A percentile compares a stretch with the other conserved stretches of the same genome.
phyloP scores from a whole-genome alignment of 129 eudicot species.

The Kitagawia praeruptora region DNA sequence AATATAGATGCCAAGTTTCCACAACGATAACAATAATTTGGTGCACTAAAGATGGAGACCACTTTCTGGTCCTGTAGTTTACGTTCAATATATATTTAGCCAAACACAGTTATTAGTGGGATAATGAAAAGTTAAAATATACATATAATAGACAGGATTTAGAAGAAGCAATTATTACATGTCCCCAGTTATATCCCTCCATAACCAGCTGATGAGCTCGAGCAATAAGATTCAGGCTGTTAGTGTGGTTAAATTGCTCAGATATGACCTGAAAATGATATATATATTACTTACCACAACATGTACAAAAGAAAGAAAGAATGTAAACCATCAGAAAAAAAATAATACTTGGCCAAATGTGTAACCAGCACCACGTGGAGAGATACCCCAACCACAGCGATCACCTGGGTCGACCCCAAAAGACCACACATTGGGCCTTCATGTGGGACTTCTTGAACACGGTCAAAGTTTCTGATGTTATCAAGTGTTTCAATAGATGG shows the following conservation, averaged over 20 bases:
- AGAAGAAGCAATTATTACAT: slow-evolving; percentile 30
- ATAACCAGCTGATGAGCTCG: slow-evolving; percentile 97
- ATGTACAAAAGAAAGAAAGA: not conserved
- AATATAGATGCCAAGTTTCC: slow-evolving; percentile 97
- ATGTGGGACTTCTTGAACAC: slow-evolving; percentile 98
- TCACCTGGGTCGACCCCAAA: slow-evolving; percentile 98
- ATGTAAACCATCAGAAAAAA: not conserved
- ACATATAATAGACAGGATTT: not conserved
- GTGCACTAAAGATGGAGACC: slow-evolving; percentile 93
- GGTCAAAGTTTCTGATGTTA: slow-evolving; percentile 79
- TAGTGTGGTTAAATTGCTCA: slow-evolving; percentile 88
- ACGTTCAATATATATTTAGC: slow-evolving; percentile 6
- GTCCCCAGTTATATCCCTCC: slow-evolving; percentile 98
- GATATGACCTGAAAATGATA: slow-evolving; percentile 62
- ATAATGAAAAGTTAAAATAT: not conserved
- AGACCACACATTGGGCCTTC: slow-evolving; percentile 99
- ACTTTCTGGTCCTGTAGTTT: slow-evolving; percentile 77
- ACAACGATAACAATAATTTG: slow-evolving; percentile 92
- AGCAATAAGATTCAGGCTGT: slow-evolving; percentile 79
- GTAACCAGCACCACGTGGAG: slow-evolving; percentile 97
- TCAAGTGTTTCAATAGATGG: slow-evolving; percentile 93
- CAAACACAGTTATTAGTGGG: not conserved
- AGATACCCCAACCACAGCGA: slow-evolving; percentile 97
- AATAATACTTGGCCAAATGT: slow-evolving; percentile 85
- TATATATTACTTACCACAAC: not conserved